Conservation (phyloP, 1,284 basidiomycete species). For the Cutaneotrichosporon mucoides region DNA sequence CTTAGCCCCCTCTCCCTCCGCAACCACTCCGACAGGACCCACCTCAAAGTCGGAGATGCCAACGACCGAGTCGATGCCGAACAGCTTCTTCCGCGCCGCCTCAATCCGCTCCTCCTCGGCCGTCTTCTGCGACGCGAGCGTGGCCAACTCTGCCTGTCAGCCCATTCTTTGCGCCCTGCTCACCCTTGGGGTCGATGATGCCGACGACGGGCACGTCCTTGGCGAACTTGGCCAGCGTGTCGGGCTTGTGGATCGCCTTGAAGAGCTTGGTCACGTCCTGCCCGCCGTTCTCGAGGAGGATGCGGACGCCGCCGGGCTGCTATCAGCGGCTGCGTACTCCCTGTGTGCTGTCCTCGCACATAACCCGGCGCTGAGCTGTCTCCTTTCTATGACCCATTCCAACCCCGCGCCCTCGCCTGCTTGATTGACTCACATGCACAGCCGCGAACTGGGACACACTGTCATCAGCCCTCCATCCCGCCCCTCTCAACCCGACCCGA, state of each 20-base stretch:
- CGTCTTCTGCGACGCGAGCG: constrained; percentile 1
- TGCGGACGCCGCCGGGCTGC: constrained; percentile 34
- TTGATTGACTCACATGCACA: constrained; percentile 22
- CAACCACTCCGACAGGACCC: too few relatives aligned
- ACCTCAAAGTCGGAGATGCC: constrained; percentile 40
- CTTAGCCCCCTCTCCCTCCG: too few relatives aligned
- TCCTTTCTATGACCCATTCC: background rate
- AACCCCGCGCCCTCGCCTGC: too few relatives aligned
- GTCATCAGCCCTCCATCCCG: constrained; percentile 10
- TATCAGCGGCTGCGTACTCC: background rate
- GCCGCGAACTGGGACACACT: constrained; percentile 31
- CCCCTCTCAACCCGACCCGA: too few relatives aligned
- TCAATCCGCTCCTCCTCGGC: constrained; percentile 22
- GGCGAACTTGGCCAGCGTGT: constrained; percentile 28
- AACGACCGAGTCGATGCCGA: constrained; percentile 34
- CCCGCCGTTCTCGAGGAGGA: constrained; percentile 34
- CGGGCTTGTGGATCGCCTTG: constrained; percentile 24
- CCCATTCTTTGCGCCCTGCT: constrained; percentile 69
- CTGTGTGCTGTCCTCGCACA: too few relatives aligned
- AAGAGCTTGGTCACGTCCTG: constrained; percentile 30
- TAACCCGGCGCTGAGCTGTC: too few relatives aligned
- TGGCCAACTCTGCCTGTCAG: constrained; percentile 9
- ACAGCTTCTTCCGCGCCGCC: constrained; percentile 26
- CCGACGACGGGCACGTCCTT: constrained; percentile 57
- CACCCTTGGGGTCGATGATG: constrained; percentile 78